Base-by-base conservation (phyloP, 1,284 basidiomycete species). In the Naganishia cerealis region DNA sequence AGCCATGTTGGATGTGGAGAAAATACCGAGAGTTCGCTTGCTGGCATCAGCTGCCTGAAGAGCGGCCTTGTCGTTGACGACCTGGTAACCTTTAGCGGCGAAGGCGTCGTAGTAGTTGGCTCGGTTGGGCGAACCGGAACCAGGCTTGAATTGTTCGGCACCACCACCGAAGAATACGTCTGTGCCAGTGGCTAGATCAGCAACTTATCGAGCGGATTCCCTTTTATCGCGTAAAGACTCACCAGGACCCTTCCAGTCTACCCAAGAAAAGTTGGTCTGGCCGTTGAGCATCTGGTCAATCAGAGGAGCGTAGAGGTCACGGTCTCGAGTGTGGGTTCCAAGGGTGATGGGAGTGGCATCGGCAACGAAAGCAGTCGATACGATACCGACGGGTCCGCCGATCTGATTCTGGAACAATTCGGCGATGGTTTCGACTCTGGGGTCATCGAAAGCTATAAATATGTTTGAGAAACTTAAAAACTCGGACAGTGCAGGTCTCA, bases 341-440 rank as follows among this genome's bases (percentile, higher is more conserved):
- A 72, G 10, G 66, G 70, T 38, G 68, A 81, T 81, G 10, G 80
- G 81, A 12, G 80, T 82, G 2, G 81, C 81, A 63, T 82, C 81
- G 53, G 80, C 80, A 43, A 81, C 75, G 75, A 77, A 78, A 1
- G 81, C 82, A 61, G 80, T 81, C 63, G 79, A 78, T 46, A 82
- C 81, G 66, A 81, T 77, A 8, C 82, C 81, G 67, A 82, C 74
- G 72, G 80, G 76, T 39, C 77, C 76, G 68, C 77, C 76, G 54
- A 76, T 65, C 26, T 74, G 70, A 26, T 74, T 70, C 57, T 71
- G 71, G 42, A 67, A 73, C 62, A 74, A 59, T 63, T 70, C 68
- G 21, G 68, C 68, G 48, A 70, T 67, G 33, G 80, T 79, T 73
- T 81, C 80, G 42, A 81, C 78, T 69, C 79, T 78, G 65, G 81